Base-by-base conservation (phyloP, 2,329 filamentous ascomycete species). In the Colletotrichum phormii region DNA sequence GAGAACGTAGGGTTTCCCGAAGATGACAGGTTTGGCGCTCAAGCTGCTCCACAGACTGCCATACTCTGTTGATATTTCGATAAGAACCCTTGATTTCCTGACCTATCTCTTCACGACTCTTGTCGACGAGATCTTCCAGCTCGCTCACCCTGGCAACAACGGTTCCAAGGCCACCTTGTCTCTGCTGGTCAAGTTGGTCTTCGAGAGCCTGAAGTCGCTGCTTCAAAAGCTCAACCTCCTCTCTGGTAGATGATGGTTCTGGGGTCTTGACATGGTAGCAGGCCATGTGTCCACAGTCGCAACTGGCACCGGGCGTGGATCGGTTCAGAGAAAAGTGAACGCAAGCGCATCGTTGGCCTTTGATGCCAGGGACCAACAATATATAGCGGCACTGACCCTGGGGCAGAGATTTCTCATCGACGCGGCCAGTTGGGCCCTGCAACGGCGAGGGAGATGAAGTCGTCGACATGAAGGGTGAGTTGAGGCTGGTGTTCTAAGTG, bases 301-400 rank as follows among this genome's bases (percentile, higher is more conserved):
- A 91, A 24, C 82, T 85, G 65, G 88, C 87, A 49, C 88, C 86
- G 1, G 89, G 89, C 12, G 88, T 81, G n/a, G 82, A 78, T 63
- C 82, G 84, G 78, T 89, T 90, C 70, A 88, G 84, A 5, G 86
- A 86, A 79, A 91, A 91, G 72, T 86, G 84, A 73, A 89, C 86
- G 76, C 89, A 91, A 57, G 86, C 89, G 78, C 89, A 91, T 55
- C 89, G 87, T 71, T 89, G 84, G 64, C 89, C 89, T 75, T 87
- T 89, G 78, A 89, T 83, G 76, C 89, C 88, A 6, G 89, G 87
- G 67, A 87, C 83, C 33, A 89, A 82, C 35, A 91, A 79, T 74
- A 91, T 90, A 76, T 88, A 91, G 72, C 88, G 87, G 75, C 89
- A 91, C 76, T 89, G 87, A 37, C 89, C 89, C 75, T 86, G 84